A percentile compares a stretch with the other conserved stretches of the same genome.
These are phyloP conservation scores for Platanthera zijinensis DNA, from an alignment of 106 monocot species.

Conservation along the genomic window DNA sequence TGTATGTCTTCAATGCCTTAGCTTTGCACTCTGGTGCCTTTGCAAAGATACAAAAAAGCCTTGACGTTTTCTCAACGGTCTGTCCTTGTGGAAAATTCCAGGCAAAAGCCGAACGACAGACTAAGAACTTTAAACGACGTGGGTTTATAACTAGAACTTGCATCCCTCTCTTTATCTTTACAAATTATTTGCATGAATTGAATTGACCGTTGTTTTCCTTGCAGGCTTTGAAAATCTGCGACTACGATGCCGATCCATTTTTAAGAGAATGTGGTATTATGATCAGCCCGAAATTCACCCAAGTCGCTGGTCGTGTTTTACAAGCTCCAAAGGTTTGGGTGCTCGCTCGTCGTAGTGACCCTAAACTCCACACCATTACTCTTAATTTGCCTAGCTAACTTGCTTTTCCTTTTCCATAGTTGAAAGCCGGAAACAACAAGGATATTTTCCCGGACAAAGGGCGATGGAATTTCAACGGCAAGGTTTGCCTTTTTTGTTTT, in stretches of 20 bases:
- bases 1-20: conserved; percentile 4
- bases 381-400: background rate
- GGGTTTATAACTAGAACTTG: too few relatives aligned
- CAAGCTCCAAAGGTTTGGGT: conserved; percentile 59
- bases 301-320: conserved; percentile 67
- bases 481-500: too few relatives aligned
- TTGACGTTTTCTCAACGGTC: conserved; percentile 59
- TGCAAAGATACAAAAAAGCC: conserved; percentile 83
- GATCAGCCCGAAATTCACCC: conserved; percentile 49
- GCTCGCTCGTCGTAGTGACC: background rate
- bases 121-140: conserved; percentile 53
- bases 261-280: conserved; percentile 51
- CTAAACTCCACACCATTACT: background rate
- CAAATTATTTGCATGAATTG: too few relatives aligned
- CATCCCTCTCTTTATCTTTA: too few relatives aligned
- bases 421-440: conserved; percentile 67
- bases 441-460: conserved; percentile 63
- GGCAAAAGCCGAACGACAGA: conserved; percentile 84
- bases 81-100: conserved; percentile 82
- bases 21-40: conserved; percentile 56
- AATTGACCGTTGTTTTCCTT: background rate
- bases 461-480: conserved; percentile 90
- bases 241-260: conserved; percentile 76
- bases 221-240: conserved; percentile 47
- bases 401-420: conserved; percentile 21